phyloP scores from a whole-genome alignment of 768 basidiomycete genomes.

The Amanita rubescens region DNA sequence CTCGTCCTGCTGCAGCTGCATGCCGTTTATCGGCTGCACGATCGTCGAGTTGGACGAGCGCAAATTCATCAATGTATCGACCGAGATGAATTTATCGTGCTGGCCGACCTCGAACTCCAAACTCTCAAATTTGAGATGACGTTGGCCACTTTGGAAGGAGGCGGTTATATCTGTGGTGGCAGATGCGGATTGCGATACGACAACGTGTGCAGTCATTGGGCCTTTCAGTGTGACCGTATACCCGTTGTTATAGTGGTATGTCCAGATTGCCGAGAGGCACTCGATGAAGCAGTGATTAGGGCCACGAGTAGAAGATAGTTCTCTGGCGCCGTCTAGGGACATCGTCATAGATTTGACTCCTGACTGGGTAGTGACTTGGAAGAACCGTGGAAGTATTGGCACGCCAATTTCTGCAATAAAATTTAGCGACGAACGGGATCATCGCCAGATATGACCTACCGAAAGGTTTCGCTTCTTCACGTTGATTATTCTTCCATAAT shows the following conservation, averaged over 20 bases:
- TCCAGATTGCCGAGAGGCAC: slow-evolving; percentile 71
- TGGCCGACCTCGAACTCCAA: slow-evolving; percentile 66
- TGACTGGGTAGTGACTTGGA: slow-evolving; percentile 77
- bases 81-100: slow-evolving; percentile 69
- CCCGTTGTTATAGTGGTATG: slow-evolving; percentile 72
- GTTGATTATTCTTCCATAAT: slow-evolving; percentile 81
- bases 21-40: slow-evolving; percentile 18
- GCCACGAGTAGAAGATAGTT: slow-evolving; percentile 36
- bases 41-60: slow-evolving; percentile 36
- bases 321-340: slow-evolving; percentile 71
- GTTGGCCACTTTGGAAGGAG: slow-evolving; percentile 11
- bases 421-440: background rate
- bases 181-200: slow-evolving; percentile 28
- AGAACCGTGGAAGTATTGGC: slow-evolving; percentile 76
- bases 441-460: slow-evolving; percentile 37
- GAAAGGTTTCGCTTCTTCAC: slow-evolving; percentile 75
- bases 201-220: slow-evolving; percentile 61
- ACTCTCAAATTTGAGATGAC: slow-evolving; percentile 58
- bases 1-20: slow-evolving; percentile 33
- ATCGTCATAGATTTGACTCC: slow-evolving; percentile 80
- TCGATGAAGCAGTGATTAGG: slow-evolving; percentile 55
- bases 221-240: slow-evolving; percentile 74
- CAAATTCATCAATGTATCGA: slow-evolving; percentile 52
- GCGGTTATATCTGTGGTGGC: slow-evolving; percentile 13
- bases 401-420: slow-evolving; percentile 60